These are phyloP conservation scores for Sinapis alba DNA, from an alignment of 441 rosid genomes.

Conservation along the genomic window DNA sequence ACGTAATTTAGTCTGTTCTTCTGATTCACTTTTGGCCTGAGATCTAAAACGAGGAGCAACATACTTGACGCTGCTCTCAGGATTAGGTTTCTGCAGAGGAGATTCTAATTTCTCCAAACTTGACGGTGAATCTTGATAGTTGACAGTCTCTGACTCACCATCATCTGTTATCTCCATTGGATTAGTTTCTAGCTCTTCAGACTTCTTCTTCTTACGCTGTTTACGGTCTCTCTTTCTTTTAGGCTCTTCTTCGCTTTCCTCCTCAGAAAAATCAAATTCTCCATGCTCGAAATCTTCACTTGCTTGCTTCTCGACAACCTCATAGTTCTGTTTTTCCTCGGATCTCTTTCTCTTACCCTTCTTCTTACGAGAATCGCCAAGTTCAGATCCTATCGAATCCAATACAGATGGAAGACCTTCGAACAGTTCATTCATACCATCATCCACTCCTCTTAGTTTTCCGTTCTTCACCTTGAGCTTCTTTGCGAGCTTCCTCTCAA, in stretches of 20 bases:
- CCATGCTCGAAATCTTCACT: constrained; percentile 39
- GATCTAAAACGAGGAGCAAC: constrained; percentile 76
- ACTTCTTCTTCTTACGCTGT: constrained; percentile 49
- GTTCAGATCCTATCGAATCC: constrained; percentile 44
- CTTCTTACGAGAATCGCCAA: constrained; percentile 38
- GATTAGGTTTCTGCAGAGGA: constrained; percentile 30
- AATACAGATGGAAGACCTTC: constrained; percentile 53
- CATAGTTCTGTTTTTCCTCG: constrained; percentile 42
- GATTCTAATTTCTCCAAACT: constrained; percentile 37
- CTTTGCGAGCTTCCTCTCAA: constrained; percentile 85
- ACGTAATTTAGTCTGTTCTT: constrained; percentile 70
- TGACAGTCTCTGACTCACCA: constrained; percentile 35
- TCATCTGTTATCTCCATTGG: constrained; percentile 22
- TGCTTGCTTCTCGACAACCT: constrained; percentile 23
- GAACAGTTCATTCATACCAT: constrained; percentile 57
- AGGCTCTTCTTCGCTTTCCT: constrained; percentile 40
- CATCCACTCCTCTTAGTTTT: constrained; percentile 66
- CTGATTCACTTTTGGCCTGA: constrained; percentile 56
- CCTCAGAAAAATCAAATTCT: constrained; percentile 35
- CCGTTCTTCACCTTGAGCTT: constrained; percentile 80
- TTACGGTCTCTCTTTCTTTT: constrained; percentile 30
- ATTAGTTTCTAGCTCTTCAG: constrained; percentile 39
- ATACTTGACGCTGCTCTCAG: constrained; percentile 50
- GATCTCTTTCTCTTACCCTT: constrained; percentile 45
- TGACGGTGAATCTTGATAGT: constrained; percentile 25